A percentile compares a stretch with the other conserved stretches of the same genome.
Evolutionary conservation across 208 protist genomes (phyloP).

Genomic region (Wallacemonas sp.): DNA sequence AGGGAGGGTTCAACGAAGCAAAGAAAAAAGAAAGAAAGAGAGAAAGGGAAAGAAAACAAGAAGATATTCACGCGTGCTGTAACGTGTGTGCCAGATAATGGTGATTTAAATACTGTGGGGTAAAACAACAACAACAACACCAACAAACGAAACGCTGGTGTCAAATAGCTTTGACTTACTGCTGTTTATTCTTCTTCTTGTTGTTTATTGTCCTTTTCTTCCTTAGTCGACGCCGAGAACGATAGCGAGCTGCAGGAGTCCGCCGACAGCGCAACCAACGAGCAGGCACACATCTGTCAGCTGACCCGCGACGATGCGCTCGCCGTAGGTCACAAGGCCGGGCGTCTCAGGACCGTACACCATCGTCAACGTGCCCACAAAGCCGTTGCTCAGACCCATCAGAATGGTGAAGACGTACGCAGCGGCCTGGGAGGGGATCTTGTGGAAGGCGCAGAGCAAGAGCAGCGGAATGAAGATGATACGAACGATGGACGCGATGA

Average conservation of each 20-base stretch:
- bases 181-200: too few relatives aligned
- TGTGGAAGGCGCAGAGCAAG: conserved; percentile 58
- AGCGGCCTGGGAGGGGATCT: conserved; percentile 49
- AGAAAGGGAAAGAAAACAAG: too few relatives aligned
- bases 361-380: conserved; percentile 69
- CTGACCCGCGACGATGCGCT: conserved; percentile 70
- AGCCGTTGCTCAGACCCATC: conserved; percentile 71
- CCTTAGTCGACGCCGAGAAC: conserved; percentile 12
- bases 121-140: too few relatives aligned
- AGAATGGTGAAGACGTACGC: conserved; percentile 54
- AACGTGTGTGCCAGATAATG: too few relatives aligned
- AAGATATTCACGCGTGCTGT: too few relatives aligned
- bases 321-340: conserved; percentile 42
- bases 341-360: conserved; percentile 59
- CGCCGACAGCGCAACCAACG: conserved; percentile 52
- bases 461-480: conserved; percentile 66
- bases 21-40: too few relatives aligned
- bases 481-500: conserved; percentile 38
- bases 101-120: too few relatives aligned
- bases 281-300: conserved; percentile 54
- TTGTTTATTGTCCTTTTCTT: too few relatives aligned
- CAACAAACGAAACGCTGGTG: too few relatives aligned
- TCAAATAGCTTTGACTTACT: too few relatives aligned
- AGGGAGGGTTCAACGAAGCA: too few relatives aligned
- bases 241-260: conserved; percentile 18